Evolutionary conservation across 495 filamentous ascomycete genomes (phyloP).

Genomic region (Aspergillus nidulans): DNA sequence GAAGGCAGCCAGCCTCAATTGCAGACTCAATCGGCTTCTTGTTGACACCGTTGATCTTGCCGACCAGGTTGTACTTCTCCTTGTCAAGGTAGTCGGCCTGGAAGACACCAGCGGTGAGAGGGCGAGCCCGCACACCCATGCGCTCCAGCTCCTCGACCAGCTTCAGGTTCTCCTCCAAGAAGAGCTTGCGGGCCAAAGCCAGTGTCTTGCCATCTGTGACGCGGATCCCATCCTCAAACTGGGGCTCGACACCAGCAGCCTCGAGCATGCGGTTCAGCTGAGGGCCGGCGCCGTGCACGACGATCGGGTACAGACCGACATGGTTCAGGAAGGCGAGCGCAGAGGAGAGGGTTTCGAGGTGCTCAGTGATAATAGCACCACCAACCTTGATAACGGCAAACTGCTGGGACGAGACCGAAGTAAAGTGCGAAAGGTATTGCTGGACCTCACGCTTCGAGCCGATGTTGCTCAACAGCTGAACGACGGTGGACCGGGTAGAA

Average conservation of each 20-base stretch:
- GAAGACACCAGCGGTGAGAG: slow-evolving; percentile 91
- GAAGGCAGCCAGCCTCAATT: slow-evolving; percentile 86
- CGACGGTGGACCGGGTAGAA: slow-evolving; percentile 79
- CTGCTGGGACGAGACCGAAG: slow-evolving; percentile 92
- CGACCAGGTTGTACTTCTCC: slow-evolving; percentile 90
- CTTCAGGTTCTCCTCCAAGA: slow-evolving; percentile 94
- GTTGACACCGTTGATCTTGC: slow-evolving; percentile 92
- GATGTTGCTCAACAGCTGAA: slow-evolving; percentile 92
- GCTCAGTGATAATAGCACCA: slow-evolving; percentile 94
- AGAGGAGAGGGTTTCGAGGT: slow-evolving; percentile 82
- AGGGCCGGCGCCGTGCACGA: slow-evolving; percentile 93
- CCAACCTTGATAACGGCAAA: slow-evolving; percentile 99
- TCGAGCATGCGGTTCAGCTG: slow-evolving; percentile 94
- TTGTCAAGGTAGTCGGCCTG: slow-evolving; percentile 92
- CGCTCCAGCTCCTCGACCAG: slow-evolving; percentile 87
- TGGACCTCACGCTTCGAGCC: slow-evolving; percentile 96
- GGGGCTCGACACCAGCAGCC: slow-evolving; percentile 86
- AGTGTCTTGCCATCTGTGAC: slow-evolving; percentile 96
- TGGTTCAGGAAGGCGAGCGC: slow-evolving; percentile 90
- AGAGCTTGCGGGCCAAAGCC: slow-evolving; percentile 82
- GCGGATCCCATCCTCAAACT: slow-evolving; percentile 95
- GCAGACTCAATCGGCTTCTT: slow-evolving; percentile 87
- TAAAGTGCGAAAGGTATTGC: slow-evolving; percentile 98
- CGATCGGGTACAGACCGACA: slow-evolving; percentile 92
- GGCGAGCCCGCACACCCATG: slow-evolving; percentile 85